These are phyloP conservation scores for Protea cynaroides DNA, from an alignment of 164 flowering plant species.

Conservation along the genomic window DNA sequence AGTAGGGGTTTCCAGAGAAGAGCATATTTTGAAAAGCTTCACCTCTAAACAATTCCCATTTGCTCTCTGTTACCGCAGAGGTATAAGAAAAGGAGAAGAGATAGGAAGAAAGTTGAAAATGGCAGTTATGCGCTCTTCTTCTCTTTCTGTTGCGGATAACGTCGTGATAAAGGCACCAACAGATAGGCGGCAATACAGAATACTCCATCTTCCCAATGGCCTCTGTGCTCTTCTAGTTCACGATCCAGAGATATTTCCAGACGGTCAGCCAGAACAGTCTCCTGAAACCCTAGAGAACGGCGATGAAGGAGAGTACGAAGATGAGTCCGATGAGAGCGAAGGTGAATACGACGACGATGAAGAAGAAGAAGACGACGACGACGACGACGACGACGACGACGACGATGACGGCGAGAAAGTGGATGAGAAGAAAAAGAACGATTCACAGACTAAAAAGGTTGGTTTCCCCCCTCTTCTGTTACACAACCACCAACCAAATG, in stretches of 20 bases:
- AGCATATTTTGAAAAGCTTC: no score
- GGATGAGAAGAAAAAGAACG: constrained; percentile 14
- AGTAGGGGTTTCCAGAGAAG: not conserved
- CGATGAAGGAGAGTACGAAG: constrained; percentile 20
- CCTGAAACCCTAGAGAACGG: constrained; percentile 12
- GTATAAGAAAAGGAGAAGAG: not conserved
- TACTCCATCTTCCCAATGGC: constrained; percentile 61
- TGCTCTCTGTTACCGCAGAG: no score
- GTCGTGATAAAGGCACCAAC: constrained; percentile 70
- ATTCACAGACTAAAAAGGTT: constrained; percentile 65
- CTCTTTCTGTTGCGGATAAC: constrained; percentile 35
- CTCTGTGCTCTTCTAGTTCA: constrained; percentile 77
- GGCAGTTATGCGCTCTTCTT: constrained; percentile 23
- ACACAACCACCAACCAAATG: no score
- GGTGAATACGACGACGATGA: constrained; percentile 13
- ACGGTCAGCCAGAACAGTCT: constrained; percentile 18
- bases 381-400: constrained; percentile 9
- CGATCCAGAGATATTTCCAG: constrained; percentile 81
- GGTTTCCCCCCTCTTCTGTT: not conserved
- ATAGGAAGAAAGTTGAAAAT: constrained; percentile 6
- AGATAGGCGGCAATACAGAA: constrained; percentile 61
- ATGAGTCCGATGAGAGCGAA: constrained; percentile 19
- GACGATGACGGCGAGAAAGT: constrained; percentile 20
- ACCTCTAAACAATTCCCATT: no score
- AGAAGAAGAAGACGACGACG: constrained; percentile 14